These are phyloP conservation scores for Cladosporium phlei DNA, from an alignment of 2,329 filamentous ascomycete genomes.

Conservation along the genomic window DNA sequence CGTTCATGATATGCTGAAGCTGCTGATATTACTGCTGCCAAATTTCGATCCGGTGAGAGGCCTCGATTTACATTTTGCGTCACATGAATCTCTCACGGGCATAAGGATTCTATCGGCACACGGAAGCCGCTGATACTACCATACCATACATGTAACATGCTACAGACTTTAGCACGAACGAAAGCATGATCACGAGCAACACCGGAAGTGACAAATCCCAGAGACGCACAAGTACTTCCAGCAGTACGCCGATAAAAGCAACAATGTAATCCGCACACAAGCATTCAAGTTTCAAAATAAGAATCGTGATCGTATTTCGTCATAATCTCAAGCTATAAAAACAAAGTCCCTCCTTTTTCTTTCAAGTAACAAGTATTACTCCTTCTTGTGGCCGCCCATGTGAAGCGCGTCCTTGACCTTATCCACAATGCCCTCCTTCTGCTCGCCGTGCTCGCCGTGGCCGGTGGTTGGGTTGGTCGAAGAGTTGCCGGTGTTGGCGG, in stretches of 20 bases:
- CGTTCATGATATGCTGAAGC: too few relatives aligned
- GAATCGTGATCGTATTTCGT: background rate
- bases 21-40: too few relatives aligned
- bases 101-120: too few relatives aligned
- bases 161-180: background rate
- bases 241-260: too few relatives aligned
- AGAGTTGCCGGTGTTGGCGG: slow-evolving; percentile 23
- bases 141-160: too few relatives aligned
- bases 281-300: background rate
- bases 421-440: slow-evolving; percentile 26
- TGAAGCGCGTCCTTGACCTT: slow-evolving; percentile 27
- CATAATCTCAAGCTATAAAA: background rate
- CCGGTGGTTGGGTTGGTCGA: slow-evolving; percentile 7
- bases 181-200: background rate
- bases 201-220: background rate
- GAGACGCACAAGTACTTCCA: background rate
- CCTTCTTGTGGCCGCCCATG: slow-evolving; percentile 16
- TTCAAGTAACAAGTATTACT: background rate
- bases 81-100: too few relatives aligned
- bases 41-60: too few relatives aligned
- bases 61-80: too few relatives aligned
- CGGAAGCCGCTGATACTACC: too few relatives aligned
- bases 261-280: background rate
- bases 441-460: background rate
- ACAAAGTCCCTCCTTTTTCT: slow-evolving; percentile 6